A percentile compares a stretch with the other conserved stretches of the same genome.
Evolutionary conservation across 352 stramenopile species (phyloP).

Genomic region (Globisporangium parvum): DNA sequence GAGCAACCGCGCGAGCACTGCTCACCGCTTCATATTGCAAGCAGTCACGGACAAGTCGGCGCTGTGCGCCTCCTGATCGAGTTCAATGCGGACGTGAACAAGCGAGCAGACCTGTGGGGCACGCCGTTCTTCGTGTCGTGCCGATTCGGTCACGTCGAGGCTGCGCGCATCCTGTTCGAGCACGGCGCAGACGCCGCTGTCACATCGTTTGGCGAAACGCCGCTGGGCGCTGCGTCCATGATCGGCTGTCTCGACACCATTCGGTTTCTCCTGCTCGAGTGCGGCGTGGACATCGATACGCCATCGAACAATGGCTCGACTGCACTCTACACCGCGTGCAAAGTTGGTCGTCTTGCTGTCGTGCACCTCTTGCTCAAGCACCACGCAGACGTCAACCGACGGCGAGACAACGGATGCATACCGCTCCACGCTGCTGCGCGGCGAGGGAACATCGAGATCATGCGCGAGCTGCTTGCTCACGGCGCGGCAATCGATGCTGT

Average conservation of each 20-base stretch:
- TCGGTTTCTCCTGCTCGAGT: no score
- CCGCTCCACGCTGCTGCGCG: not conserved
- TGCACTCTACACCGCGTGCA: not conserved
- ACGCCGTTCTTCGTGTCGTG: no score
- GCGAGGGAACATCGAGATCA: not conserved
- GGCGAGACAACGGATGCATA: not conserved
- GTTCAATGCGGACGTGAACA: no score
- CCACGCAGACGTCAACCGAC: not conserved
- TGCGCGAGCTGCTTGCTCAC: not conserved
- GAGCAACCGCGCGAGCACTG: no score
- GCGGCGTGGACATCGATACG: not conserved
- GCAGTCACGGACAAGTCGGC: no score
- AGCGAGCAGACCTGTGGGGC: no score
- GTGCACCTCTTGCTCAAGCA: not conserved
- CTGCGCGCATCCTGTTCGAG: not conserved
- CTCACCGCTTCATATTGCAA: no score
- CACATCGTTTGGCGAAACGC: not conserved
- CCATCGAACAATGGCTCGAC: not conserved
- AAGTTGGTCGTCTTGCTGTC: not conserved
- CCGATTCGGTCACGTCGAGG: no score
- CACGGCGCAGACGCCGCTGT: not conserved
- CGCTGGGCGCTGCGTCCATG: not conserved
- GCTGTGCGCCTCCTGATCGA: no score
- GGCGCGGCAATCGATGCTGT: not conserved
- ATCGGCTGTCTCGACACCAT: not conserved